phyloP scores from a whole-genome alignment of 2,329 filamentous ascomycete genomes.

The Thelonectria rubi region DNA sequence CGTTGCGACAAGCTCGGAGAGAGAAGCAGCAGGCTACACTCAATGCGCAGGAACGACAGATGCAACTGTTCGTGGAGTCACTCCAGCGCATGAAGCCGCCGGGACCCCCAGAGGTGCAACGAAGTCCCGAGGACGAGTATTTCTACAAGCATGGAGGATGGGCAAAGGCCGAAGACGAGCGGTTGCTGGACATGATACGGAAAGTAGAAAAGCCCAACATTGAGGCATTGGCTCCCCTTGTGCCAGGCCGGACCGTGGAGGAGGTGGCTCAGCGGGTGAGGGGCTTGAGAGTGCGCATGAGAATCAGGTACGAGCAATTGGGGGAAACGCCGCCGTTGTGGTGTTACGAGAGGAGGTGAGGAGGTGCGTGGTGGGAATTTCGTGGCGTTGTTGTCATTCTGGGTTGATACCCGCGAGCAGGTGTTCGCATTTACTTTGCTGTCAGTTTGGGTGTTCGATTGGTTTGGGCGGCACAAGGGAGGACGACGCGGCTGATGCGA shows the following conservation, averaged over 20 bases:
- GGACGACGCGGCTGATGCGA: background rate
- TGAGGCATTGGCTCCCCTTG: conserved; percentile 17
- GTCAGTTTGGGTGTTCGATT: too few relatives aligned
- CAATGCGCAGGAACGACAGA: conserved; percentile 10
- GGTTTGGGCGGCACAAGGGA: too few relatives aligned
- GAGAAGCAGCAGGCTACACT: conserved; percentile 6
- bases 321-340: conserved; percentile 37
- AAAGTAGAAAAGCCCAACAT: conserved; percentile 27
- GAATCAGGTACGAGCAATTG: conserved; percentile 30
- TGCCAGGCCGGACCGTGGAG: conserved; percentile 29
- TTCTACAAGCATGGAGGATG: conserved; percentile 38
- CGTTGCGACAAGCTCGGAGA: background rate
- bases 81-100: conserved; percentile 15
- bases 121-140: conserved; percentile 26
- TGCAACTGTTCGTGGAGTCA: conserved; percentile 25
- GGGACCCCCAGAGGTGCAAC: background rate
- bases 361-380: background rate
- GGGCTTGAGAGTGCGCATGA: conserved; percentile 34
- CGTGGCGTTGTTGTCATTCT: conserved; percentile 2
- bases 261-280: conserved; percentile 36
- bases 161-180: conserved; percentile 41
- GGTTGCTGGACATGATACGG: conserved; percentile 38
- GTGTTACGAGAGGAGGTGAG: conserved; percentile 35
- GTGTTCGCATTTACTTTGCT: background rate
- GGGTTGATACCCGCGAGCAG: conserved; percentile 31